A percentile compares a stretch with the other conserved stretches of the same genome.
Evolutionary conservation across 2,329 filamentous ascomycete species (phyloP).

Genomic region (Dothiorella sarmentorum): DNA sequence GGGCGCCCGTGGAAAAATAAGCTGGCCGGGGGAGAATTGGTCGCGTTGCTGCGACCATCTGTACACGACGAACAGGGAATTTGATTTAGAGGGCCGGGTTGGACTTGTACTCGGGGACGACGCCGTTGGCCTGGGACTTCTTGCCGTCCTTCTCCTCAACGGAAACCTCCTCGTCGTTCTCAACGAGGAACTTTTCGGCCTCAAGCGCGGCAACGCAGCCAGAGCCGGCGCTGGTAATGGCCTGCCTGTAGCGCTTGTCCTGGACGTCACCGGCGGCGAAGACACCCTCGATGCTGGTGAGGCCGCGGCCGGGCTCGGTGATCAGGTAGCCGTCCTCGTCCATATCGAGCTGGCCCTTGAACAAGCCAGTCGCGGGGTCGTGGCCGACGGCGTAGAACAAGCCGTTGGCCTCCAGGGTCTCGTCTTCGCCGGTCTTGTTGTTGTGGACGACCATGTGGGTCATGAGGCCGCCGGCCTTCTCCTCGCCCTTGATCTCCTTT

Average conservation of each 20-base stretch:
- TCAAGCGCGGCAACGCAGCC: slow-evolving; percentile 95
- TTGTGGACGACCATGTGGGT: slow-evolving; percentile 81
- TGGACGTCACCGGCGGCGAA: slow-evolving; percentile 98
- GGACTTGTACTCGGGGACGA: slow-evolving; percentile 59
- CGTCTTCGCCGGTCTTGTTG: slow-evolving; percentile 68
- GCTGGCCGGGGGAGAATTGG: not conserved
- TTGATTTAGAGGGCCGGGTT: slow-evolving; percentile 59
- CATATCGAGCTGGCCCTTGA: slow-evolving; percentile 85
- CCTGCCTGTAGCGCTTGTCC: slow-evolving; percentile 97
- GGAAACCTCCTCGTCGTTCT: slow-evolving; percentile 51
- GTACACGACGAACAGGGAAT: slow-evolving; percentile 5
- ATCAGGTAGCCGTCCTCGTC: slow-evolving; percentile 89
- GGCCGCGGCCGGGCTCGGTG: slow-evolving; percentile 82
- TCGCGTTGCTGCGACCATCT: not conserved
- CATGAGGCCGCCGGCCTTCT: slow-evolving; percentile 74
- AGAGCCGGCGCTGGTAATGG: slow-evolving; percentile 92
- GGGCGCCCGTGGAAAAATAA: not conserved
- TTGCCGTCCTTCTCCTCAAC: slow-evolving; percentile 50
- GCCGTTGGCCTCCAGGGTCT: slow-evolving; percentile 85
- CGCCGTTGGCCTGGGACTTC: slow-evolving; percentile 51
- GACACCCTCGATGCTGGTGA: slow-evolving; percentile 85
- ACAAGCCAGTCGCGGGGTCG: slow-evolving; percentile 84
- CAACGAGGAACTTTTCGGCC: slow-evolving; percentile 86
- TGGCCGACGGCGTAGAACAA: slow-evolving; percentile 98
- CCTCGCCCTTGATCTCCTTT: slow-evolving; percentile 79